A percentile compares a stretch with the other conserved stretches of the same genome.
Conservation (phyloP, 352 stramenopile species). For the Phytophthora multivora region DNA sequence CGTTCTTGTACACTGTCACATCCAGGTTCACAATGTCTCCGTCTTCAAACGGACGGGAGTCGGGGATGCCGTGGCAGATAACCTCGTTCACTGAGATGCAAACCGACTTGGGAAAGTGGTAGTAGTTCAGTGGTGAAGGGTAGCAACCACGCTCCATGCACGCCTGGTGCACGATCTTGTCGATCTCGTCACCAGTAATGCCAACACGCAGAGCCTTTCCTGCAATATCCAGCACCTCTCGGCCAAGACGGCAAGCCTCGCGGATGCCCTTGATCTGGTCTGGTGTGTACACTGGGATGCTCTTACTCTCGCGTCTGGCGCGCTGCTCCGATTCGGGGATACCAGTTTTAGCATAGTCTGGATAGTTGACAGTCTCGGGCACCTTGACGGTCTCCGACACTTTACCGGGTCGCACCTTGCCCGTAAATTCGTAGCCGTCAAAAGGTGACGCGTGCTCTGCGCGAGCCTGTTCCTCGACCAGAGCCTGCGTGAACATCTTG, state of each 20-base stretch:
- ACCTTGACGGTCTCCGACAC: constrained; percentile 79
- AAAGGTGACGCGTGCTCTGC: constrained; percentile 38
- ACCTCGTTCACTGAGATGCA: constrained; percentile 94
- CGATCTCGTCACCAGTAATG: constrained; percentile 97
- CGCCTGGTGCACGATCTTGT: constrained; percentile 94
- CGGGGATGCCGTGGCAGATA: constrained; percentile 97
- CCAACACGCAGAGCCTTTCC: constrained; percentile 85
- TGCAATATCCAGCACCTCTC: constrained; percentile 97
- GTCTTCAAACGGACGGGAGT: constrained; percentile 93
- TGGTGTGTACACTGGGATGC: constrained; percentile 92
- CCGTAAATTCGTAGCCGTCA: constrained; percentile 85
- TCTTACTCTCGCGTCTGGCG: constrained; percentile 40
- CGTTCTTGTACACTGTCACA: constrained; percentile 96
- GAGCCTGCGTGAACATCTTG: constrained; percentile 87
- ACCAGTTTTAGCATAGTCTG: constrained; percentile 92
- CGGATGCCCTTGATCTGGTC: constrained; percentile 95
- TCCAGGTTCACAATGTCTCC: constrained; percentile 99
- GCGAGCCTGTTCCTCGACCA: constrained; percentile 39
- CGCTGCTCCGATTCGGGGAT: constrained; percentile 68
- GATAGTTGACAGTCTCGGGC: constrained; percentile 76
- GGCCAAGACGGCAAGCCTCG: constrained; percentile 77
- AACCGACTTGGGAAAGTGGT: constrained; percentile 96
- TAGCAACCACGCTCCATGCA: constrained; percentile 93
- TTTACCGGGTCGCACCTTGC: constrained; percentile 78
- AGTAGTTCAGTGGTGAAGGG: constrained; percentile 97